These are phyloP conservation scores for Ophiocordyceps sinensis DNA, from an alignment of 2,329 filamentous ascomycete species.

Conservation along the genomic window DNA sequence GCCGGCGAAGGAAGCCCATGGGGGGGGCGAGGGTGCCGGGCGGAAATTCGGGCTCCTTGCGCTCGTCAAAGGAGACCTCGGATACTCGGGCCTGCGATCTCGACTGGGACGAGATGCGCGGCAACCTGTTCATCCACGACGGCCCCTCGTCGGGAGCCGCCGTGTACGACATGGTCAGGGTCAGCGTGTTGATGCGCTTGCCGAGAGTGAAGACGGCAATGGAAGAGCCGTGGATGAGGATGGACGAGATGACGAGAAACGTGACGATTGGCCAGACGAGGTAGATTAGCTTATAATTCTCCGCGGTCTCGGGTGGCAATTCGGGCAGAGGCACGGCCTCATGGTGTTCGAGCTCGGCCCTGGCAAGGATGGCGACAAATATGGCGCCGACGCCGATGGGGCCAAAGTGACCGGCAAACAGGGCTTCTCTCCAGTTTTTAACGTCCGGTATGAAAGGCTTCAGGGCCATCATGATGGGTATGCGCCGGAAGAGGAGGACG, in stretches of 20 bases:
- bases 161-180: conserved; percentile 92
- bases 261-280: conserved; percentile 93
- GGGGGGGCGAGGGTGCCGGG: conserved; percentile 61
- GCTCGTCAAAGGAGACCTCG: conserved; percentile 54
- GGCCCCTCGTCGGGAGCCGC: conserved; percentile 76
- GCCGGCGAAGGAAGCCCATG: conserved; percentile 65
- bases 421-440: conserved; percentile 93
- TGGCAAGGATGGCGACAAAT: conserved; percentile 82
- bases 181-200: conserved; percentile 94
- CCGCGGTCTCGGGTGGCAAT: conserved; percentile 38
- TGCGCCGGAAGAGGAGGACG: conserved; percentile 88
- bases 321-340: conserved; percentile 58
- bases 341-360: conserved; percentile 75
- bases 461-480: conserved; percentile 82
- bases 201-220: conserved; percentile 95
- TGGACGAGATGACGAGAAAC: conserved; percentile 88
- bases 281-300: conserved; percentile 57
- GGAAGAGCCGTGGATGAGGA: conserved; percentile 93
- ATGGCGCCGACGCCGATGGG: conserved; percentile 95
- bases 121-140: conserved; percentile 88
- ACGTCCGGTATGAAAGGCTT: conserved; percentile 93
- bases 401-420: conserved; percentile 95
- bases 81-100: conserved; percentile 82
- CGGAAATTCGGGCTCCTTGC: conserved; percentile 45
- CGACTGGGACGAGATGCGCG: conserved; percentile 49